Evolutionary conservation across 129 eudicot genomes (phyloP).

Genomic region (Apium graveolens): DNA sequence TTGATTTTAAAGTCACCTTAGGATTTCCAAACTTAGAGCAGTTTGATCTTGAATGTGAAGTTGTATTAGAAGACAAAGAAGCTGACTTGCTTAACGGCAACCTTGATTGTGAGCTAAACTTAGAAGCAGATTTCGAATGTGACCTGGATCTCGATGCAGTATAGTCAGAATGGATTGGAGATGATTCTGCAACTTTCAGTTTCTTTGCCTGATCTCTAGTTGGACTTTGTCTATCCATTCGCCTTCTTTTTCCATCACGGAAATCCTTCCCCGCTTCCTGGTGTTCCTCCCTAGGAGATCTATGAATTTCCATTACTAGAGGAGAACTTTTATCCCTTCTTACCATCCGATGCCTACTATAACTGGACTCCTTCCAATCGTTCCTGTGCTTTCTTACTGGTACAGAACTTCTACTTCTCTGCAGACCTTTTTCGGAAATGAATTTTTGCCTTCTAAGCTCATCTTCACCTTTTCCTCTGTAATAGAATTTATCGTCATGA

Average conservation of each 20-base stretch:
- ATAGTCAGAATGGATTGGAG: constrained; percentile 24
- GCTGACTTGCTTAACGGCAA: constrained; percentile 9
- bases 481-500: constrained; percentile 8
- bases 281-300: constrained; percentile 10
- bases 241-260: constrained; percentile 16
- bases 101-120: constrained; percentile 22
- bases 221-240: constrained; percentile 23
- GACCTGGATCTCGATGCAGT: constrained; percentile 29
- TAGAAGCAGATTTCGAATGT: constrained; percentile 28
- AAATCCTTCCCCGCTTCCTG: constrained; percentile 5
- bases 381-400: constrained; percentile 6
- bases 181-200: constrained; percentile 15
- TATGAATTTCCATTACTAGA: constrained; percentile 7
- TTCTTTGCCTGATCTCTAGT: constrained; percentile 15
- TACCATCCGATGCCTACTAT: constrained; percentile 9
- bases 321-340: constrained; percentile 10
- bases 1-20: constrained; percentile 7
- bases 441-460: constrained; percentile 17
- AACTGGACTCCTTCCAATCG: constrained; percentile 15
- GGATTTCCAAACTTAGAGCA: constrained; percentile 7
- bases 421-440: constrained; percentile 10
- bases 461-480: constrained; percentile 13
- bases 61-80: constrained; percentile 20
- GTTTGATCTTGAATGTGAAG: constrained; percentile 14
- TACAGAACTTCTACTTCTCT: constrained; percentile 14